These are phyloP conservation scores for Paramyrothecium roridum DNA, from an alignment of 2,329 filamentous ascomycete species.

Conservation along the genomic window DNA sequence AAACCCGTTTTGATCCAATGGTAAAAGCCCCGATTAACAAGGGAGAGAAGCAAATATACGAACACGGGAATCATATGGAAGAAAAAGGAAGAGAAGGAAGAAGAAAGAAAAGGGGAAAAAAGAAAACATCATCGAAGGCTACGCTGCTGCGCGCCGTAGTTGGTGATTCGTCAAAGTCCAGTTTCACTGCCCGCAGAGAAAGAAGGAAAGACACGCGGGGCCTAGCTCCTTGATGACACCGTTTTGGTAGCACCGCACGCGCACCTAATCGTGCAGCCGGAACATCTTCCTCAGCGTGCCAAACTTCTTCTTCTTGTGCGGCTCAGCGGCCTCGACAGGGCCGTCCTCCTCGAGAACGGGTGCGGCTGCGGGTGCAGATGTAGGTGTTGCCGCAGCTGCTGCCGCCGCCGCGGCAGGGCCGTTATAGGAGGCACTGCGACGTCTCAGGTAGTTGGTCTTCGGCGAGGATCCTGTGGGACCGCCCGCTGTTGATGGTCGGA, in stretches of 20 bases:
- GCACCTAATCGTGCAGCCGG: constrained; percentile 40
- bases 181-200: not conserved
- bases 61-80: too few relatives aligned
- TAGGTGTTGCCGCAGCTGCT: too few relatives aligned
- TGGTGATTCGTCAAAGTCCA: too few relatives aligned
- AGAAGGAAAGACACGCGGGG: not conserved
- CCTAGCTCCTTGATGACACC: not conserved
- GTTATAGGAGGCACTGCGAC: constrained; percentile 33
- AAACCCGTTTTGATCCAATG: too few relatives aligned
- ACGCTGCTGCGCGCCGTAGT: too few relatives aligned
- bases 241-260: not conserved
- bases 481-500: constrained; percentile 31
- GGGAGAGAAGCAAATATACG: too few relatives aligned
- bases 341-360: constrained; percentile 6
- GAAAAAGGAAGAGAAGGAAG: too few relatives aligned
- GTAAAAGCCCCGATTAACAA: too few relatives aligned
- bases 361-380: constrained; percentile 1
- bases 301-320: constrained; percentile 64
- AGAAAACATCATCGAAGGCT: too few relatives aligned
- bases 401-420: constrained; percentile 10
- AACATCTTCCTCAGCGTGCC: constrained; percentile 64
- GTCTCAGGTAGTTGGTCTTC: constrained; percentile 28
- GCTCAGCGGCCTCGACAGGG: constrained; percentile 9
- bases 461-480: constrained; percentile 14
- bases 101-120: too few relatives aligned